Evolutionary conservation across 352 stramenopile species (phyloP), one percentile per base, ranked within the genome.

Genomic region (Pilasporangium apinafurcum): DNA sequence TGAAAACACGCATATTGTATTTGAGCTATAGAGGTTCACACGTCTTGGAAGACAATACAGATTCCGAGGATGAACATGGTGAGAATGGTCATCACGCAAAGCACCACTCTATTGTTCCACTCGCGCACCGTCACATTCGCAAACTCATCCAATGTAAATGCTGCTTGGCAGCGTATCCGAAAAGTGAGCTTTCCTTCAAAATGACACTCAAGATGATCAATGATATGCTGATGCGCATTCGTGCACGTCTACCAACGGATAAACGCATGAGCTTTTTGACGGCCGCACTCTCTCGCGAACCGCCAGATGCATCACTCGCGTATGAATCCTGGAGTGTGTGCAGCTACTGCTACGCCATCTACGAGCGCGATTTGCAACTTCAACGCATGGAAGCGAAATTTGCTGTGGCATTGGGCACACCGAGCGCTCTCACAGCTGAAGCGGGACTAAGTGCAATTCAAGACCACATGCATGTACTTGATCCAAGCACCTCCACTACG

Each of bases 151-250:
- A 83, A 46, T 92, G 80, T 59, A 92, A 92, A 33, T 87, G 79
- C 48, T 92, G 80, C 44, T 57, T 83, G 14, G 73, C 73, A 9
- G 62, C 68, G 24, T 86, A 92, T 50, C 71, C 72, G 1, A 86
- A 77, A 30, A 59, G 48, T n/a, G 80, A 92, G 43, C 55, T 92
- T 7, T 69, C 75, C 12, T 92, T 84, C 71, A 92, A 90, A 42
- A 92, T 92, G 80, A 92, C 80, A 24, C 53, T 87, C 38, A 88
- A 89, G 46, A 92, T 92, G 80, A 90, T 92, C 35, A 81, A 73
- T 44, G 80, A 92, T 36, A 92, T 78, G 64, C 70, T 90, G 0
- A 34, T 79, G 8, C 68, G 80, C 8, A 70, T 92, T 33, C 70
- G 69, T 2, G 66, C 76, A 20, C 72, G 77, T 1, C 44, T 82